Base-by-base conservation (phyloP, 345 rosid genomes). In the Barbarea vulgaris region DNA sequence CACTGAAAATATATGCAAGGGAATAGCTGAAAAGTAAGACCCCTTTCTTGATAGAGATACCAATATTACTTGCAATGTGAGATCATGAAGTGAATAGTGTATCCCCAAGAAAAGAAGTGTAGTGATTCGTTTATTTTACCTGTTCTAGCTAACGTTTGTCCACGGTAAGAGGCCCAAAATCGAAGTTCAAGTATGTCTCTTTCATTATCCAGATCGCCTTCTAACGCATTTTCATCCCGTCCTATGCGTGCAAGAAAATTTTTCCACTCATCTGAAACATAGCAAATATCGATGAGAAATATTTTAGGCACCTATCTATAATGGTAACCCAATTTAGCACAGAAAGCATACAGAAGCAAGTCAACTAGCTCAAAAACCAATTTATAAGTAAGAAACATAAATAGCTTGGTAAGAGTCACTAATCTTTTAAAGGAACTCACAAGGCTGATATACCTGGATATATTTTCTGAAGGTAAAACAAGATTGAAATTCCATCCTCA, bases 131-230 rank as follows among this genome's bases (percentile, higher is more conserved):
- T 77, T 46, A 47, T 53, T 56, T 33, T 82, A 90, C 98, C 97
- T 58, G 99, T 95, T 78, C 99, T 86, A 37, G 99, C 97, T 74
- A 95, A 73, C 51, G 99, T 95, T 83, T 95, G 99, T 37, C 91
- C 99, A 24, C 99, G 91, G 76, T 95, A 95, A 58, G 99, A 95
- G 59, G 99, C 99, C 99, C 99, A 95, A 83, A 90, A 85, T 69
- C 97, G 89, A 78, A 95, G 99, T 85, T 95, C 99, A 84, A 92
- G 96, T 72, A 84, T 68, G 73, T 95, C 99, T 78, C 70, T 82
- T 55, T 86, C 76, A 77, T 81, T 88, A 56, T 87, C 89, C 57
- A 92, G 92, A 47, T 95, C 99, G 0, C 84, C 80, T 61, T 90
- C 99, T 52, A 64, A 22, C n/a, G 91, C 81, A 85, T 85, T 92